Evolutionary conservation across 495 filamentous ascomycete genomes (phyloP), one percentile per base, ranked within the genome.

Genomic region (Penicillium ucsense): DNA sequence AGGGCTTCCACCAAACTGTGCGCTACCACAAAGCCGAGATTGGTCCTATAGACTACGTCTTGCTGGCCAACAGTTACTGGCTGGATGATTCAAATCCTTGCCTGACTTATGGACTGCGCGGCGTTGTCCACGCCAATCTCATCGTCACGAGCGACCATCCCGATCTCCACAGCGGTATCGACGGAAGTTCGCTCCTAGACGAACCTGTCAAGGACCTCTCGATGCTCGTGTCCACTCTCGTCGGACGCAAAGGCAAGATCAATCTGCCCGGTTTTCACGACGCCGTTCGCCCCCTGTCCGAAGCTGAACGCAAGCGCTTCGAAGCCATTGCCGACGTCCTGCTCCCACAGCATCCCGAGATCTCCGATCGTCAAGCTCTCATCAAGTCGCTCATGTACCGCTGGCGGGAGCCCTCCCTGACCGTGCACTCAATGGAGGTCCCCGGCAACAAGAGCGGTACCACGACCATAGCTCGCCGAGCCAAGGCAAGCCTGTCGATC

Each of bases 11-110:
- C 46, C 75, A 88, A 48, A 84, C 86, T 0, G 80, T 98, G 29
- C 78, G 75, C 35, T 70, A 76, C 37, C 78, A 92, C 60, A 92
- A 92, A 61, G 73, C 79, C n/a, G 72, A 85, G 11, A 92, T 98
- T 51, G 92, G 92, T 2, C 73, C 86, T 10, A 79, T 97, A 3
- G 89, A 97, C 66, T 97, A 88, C 75, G 90, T 98, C 35, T 66
- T 98, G 2, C 67, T 97, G 4, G 92, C 92, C 0, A 97, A 97
- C 66, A 95, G 89, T 65, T 97, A 98, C 68, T 98, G 92, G 92
- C 75, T 98, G 3, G 88, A 96, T 60, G 92, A 98, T 60, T 85
- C 89, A 48, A 86, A 90, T 5, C 92, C 92, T 1, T 97, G 92
- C 63, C 68, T 98, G 33, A 98, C 94, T 1, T 98, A 98, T 53